Percentiles rank a stretch among this genome's conserved stretches.
Evolutionary conservation across 352 stramenopile genomes (phyloP).

Genomic region (Phytophthora tentaculata): DNA sequence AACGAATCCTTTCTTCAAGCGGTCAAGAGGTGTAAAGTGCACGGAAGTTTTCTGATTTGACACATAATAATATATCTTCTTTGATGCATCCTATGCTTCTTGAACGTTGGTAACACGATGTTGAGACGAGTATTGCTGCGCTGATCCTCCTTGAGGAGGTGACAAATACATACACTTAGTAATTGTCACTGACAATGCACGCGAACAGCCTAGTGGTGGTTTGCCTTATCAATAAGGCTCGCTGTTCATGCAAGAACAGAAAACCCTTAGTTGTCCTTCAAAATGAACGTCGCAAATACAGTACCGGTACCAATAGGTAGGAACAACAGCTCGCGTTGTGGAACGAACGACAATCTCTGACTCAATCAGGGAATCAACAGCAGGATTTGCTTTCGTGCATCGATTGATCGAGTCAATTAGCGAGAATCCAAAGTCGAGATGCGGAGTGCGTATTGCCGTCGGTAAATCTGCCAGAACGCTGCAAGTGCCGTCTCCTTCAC

Average conservation of each 20-base stretch:
- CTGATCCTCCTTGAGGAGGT: not conserved
- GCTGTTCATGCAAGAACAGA: too few relatives aligned
- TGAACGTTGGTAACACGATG: constrained; percentile 5
- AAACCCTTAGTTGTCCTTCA: too few relatives aligned
- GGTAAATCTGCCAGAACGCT: not conserved
- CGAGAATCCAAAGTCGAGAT: constrained; percentile 8
- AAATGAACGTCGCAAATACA: not conserved
- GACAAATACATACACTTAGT: too few relatives aligned
- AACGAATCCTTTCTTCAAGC: too few relatives aligned
- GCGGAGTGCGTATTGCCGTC: constrained; percentile 1
- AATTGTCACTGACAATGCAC: too few relatives aligned
- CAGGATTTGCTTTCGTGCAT: constrained; percentile 14
- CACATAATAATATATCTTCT: too few relatives aligned
- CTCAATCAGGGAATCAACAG: constrained; percentile 1
- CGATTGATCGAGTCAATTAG: constrained; percentile 6
- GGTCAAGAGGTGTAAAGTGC: too few relatives aligned
- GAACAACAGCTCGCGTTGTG: not conserved
- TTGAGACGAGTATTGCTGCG: constrained; percentile 9
- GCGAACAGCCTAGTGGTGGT: too few relatives aligned
- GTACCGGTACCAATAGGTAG: too few relatives aligned
- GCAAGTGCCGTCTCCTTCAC: not conserved
- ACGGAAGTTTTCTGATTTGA: too few relatives aligned
- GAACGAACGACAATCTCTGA: constrained; percentile 10
- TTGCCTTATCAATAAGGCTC: constrained; percentile 1
- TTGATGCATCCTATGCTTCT: not conserved